Evolutionary conservation across 192 early-diverging fungal genomes (phyloP), one percentile per base, ranked within the genome.

Genomic region (Podochytrium sp.): DNA sequence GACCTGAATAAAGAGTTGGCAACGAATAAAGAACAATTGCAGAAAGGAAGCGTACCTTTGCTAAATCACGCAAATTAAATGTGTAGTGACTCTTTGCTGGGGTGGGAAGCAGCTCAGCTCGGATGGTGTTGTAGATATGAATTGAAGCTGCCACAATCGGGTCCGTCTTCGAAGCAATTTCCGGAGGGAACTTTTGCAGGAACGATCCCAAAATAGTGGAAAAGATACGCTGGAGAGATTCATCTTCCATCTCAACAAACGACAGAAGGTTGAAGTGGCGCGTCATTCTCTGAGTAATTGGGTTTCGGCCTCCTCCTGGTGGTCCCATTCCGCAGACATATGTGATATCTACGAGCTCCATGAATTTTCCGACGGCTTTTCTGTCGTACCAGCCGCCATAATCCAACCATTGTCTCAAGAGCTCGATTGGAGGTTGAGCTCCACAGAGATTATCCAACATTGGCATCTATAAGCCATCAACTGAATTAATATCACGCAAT

Each of bases 31-130:
- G n/a, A n/a, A n/a, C n/a, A n/a, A n/a, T n/a, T n/a, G n/a, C n/a
- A n/a, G n/a, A n/a, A n/a, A 23, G 14, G 7, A 57, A 29, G 29
- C 55, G 14, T 0, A 66, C 73, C 68, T 86, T 88, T 39, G 86
- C 69, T 14, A 88, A 76, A 85, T 89, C 87, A 38, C 87, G 73
- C 77, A 89, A 71, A 57, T 89, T 89, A 65, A 89, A 89, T 0
- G 87, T 89, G 69, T 89, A 89, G 70, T 89, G 87, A 14, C 88
- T 88, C 55, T 89, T 89, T 61, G 83, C 81, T 0, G 87, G 87
- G 3, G 87, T 89, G 23, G 87, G 87, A 12, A 89, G 73, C 7
- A 89, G 78, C 65, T 85, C 84, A 3, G 79, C 75, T 10, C 84
- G 76, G 52, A 86, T 86, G 32, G 82, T 86, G 60, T 84, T 86